Base-by-base conservation (phyloP, 495 filamentous ascomycete species). In the Pyronema omphalodes region DNA sequence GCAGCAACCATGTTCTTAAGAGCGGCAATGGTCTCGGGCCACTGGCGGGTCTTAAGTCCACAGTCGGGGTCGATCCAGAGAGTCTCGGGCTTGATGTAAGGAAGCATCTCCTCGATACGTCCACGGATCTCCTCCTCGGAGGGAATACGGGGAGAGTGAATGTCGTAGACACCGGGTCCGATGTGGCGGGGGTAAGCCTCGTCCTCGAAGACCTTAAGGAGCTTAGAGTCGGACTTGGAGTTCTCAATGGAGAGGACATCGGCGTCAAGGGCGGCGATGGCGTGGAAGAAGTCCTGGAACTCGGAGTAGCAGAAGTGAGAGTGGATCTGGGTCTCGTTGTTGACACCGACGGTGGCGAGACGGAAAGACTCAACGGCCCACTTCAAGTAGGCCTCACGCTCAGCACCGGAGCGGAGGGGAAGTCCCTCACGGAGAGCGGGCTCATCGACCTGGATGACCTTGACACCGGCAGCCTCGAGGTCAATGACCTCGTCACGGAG, bases 211-310 rank as follows among this genome's bases (percentile, higher is more conserved):
- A 98, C 91, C 73, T 91, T 84, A 68, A 98, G 81, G 56, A 98
- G 80, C 82, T 98, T 98, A 64, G 93, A 88, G 70, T 98, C 91
- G 57, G 85, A 93, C 83, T 96, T 96, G 80, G 83, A 88, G 84
- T 96, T 96, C 82, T 98, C 91, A 66, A 98, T 98, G 66, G 82
- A 88, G 60, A 98, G 81, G 53, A 98, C 91, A 75, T 98, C 91
- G 60, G 91, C 88, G 68, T 98, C 91, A 55, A 98, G 78, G 41
- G 93, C 93, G 57, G 93, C 87, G 61, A 98, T 98, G 71, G 91
- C 89, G 70, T 96, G 85, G 84, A 98, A 98, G 79, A 98, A 98
- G 77, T 98, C 91, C 74, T 98, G 91, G 84, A 98, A 98, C 76
- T 98, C 91, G 44, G 88, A 94, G 81, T 98, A 98, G 72, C 91